phyloP scores from a whole-genome alignment of 305 asterid species.

The Nicotiana rustica region DNA sequence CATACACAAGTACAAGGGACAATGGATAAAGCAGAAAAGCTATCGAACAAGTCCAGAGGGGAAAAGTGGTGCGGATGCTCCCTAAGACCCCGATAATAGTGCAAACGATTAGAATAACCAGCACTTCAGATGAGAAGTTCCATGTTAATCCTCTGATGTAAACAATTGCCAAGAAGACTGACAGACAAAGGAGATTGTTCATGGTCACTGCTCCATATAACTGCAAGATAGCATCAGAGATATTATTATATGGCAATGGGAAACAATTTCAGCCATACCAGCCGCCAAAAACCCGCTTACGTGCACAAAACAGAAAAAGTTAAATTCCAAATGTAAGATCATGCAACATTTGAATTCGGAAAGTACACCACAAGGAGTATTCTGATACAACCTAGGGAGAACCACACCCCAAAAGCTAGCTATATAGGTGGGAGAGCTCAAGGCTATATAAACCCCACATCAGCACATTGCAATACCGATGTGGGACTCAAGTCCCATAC shows the following conservation, averaged over 20 bases:
- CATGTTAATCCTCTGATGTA: constrained; percentile 76
- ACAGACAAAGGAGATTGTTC: constrained; percentile 86
- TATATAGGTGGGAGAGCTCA: no score
- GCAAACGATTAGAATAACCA: constrained; percentile 88
- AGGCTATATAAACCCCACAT: no score
- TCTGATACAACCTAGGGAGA: no score
- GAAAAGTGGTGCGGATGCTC: constrained; percentile 82
- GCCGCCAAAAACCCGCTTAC: not conserved
- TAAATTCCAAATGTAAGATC: not conserved
- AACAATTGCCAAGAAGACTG: constrained; percentile 92
- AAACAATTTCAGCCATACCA: not conserved
- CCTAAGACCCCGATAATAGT: constrained; percentile 78
- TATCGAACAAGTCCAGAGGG: constrained; percentile 76
- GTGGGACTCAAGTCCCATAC: no score
- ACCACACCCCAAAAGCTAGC: no score
- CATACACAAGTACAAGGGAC: constrained; percentile 81
- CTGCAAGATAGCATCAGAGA: constrained; percentile 47
- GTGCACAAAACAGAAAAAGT: not conserved
- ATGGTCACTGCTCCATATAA: constrained; percentile 91
- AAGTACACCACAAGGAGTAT: not conserved
- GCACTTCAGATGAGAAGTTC: constrained; percentile 96
- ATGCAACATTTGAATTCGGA: not conserved
- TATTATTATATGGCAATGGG: not conserved
- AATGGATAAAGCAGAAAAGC: constrained; percentile 83
- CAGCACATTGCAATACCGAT: no score